Conservation (phyloP, 371 early-diverging fungal species). For the Dichotomocladium elegans region DNA sequence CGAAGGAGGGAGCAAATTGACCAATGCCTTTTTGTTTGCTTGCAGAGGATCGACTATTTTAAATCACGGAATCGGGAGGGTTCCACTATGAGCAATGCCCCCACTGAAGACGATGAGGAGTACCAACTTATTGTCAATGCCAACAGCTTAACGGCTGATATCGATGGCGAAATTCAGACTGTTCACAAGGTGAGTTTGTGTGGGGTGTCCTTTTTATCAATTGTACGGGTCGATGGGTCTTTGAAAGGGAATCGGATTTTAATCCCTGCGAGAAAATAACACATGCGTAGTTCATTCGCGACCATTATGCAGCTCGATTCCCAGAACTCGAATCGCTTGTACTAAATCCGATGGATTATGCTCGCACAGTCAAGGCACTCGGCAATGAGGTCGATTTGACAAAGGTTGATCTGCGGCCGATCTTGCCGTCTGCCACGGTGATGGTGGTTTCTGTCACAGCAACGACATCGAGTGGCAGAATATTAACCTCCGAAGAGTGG, state of each 20-base stretch:
- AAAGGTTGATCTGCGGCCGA: conserved; percentile 67
- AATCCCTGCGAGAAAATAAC: too few species aligned
- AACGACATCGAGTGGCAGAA: conserved; percentile 75
- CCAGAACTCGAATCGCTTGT: conserved; percentile 91
- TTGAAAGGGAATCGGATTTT: background rate
- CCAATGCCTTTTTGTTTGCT: background rate
- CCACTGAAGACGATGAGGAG: conserved; percentile 81
- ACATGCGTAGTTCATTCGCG: conserved; percentile 73
- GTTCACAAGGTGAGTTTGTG: conserved; percentile 72
- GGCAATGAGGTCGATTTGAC: conserved; percentile 72
- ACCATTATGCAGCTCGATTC: conserved; percentile 85
- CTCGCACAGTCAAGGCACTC: conserved; percentile 82
- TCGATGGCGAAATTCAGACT: conserved; percentile 83
- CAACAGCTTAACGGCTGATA: conserved; percentile 80
- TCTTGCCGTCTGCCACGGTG: conserved; percentile 80
- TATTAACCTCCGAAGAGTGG: conserved; percentile 60
- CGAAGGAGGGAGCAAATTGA: too few species aligned
- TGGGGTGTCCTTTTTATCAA: too few species aligned
- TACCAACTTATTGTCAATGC: conserved; percentile 86
- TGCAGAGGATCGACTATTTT: conserved; percentile 54
- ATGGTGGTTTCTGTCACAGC: conserved; percentile 95
- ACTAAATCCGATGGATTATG: conserved; percentile 85
- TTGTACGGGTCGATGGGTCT: too few species aligned
- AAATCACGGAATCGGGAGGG: conserved; percentile 34
- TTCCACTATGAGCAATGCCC: conserved; percentile 44